A percentile compares a stretch with the other conserved stretches of the same genome.
Conservation (phyloP, 1,284 basidiomycete species). For the Ustilago shanxiensis region DNA sequence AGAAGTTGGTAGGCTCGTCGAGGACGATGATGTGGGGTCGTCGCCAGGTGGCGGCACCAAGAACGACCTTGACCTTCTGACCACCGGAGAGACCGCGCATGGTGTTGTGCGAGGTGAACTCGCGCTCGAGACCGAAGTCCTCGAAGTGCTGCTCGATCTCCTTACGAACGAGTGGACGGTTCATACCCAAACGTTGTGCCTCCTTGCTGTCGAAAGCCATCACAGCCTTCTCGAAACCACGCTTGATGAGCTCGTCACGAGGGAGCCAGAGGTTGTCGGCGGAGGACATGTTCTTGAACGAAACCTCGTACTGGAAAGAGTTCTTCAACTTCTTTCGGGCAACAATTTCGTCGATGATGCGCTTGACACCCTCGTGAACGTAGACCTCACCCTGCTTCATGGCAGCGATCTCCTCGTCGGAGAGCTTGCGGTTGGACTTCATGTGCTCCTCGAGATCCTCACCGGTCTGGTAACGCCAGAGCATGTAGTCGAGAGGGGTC, state of each 20-base stretch:
- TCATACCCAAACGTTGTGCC: slow-evolving; percentile 68
- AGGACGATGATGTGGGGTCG: slow-evolving; percentile 69
- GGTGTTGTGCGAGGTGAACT: slow-evolving; percentile 70
- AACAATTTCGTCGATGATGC: slow-evolving; percentile 68
- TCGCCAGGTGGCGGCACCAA: slow-evolving; percentile 69
- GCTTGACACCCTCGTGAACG: slow-evolving; percentile 69
- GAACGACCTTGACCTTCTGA: slow-evolving; percentile 71
- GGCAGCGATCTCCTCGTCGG: slow-evolving; percentile 61
- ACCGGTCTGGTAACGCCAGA: slow-evolving; percentile 71
- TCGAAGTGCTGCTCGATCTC: slow-evolving; percentile 70
- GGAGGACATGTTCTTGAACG: slow-evolving; percentile 70
- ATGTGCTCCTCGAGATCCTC: slow-evolving; percentile 70
- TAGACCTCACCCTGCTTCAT: slow-evolving; percentile 70
- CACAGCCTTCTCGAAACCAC: slow-evolving; percentile 68
- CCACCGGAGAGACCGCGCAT: slow-evolving; percentile 70
- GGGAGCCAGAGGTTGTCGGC: slow-evolving; percentile 69
- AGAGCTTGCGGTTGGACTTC: slow-evolving; percentile 63
- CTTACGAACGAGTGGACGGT: slow-evolving; percentile 68
- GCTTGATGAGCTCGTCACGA: slow-evolving; percentile 66
- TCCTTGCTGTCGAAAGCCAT: slow-evolving; percentile 66
- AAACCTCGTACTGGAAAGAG: slow-evolving; percentile 70
- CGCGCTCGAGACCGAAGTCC: slow-evolving; percentile 69
- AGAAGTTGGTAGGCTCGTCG: slow-evolving; percentile 70
- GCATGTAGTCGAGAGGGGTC: slow-evolving; percentile 70
- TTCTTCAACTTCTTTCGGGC: slow-evolving; percentile 70